Percentiles rank a stretch among this genome's conserved stretches.
These are phyloP conservation scores for Rhizopus arrhizus DNA, from an alignment of 371 early-diverging fungal species.

Conservation along the genomic window DNA sequence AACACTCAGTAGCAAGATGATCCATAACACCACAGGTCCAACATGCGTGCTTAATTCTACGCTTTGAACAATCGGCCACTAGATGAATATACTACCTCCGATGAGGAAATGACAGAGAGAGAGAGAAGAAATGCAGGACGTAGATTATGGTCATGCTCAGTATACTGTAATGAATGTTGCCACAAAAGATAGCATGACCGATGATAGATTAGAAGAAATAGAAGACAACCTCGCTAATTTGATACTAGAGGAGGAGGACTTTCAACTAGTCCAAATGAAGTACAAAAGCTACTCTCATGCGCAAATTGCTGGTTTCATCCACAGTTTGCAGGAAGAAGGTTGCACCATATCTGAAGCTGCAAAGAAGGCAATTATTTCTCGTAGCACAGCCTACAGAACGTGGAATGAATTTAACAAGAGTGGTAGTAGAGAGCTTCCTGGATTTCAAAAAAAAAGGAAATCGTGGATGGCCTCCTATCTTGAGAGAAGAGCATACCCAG, in stretches of 20 bases:
- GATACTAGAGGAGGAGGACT: slow-evolving; percentile 14
- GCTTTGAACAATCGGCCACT: too few species aligned
- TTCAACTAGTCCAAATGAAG: slow-evolving; percentile 17
- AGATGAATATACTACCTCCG: background rate
- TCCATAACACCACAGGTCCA: too few species aligned
- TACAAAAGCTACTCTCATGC: slow-evolving; percentile 21
- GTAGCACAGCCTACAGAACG: slow-evolving; percentile 18
- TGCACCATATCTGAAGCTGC: slow-evolving; percentile 13
- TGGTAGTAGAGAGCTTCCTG: slow-evolving; percentile 5
- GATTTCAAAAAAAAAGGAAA: slow-evolving; percentile 7
- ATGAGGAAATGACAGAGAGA: background rate
- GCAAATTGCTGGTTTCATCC: slow-evolving; percentile 19
- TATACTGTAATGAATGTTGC: slow-evolving; percentile 18
- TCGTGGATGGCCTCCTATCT: slow-evolving; percentile 16
- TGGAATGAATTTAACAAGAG: slow-evolving; percentile 15
- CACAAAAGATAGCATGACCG: slow-evolving; percentile 14
- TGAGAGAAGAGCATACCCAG: slow-evolving; percentile 15
- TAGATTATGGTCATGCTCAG: slow-evolving; percentile 4
- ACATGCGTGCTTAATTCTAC: too few species aligned
- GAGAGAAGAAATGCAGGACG: background rate
- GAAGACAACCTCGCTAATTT: slow-evolving; percentile 17
- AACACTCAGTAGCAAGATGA: too few species aligned
- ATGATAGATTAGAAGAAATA: slow-evolving; percentile 19
- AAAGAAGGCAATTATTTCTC: slow-evolving; percentile 17
- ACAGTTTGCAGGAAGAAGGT: slow-evolving; percentile 22